Evolutionary conservation across 2,329 filamentous ascomycete genomes (phyloP), one percentile per base, ranked within the genome.

Genomic region (Aspergillus intermedius): DNA sequence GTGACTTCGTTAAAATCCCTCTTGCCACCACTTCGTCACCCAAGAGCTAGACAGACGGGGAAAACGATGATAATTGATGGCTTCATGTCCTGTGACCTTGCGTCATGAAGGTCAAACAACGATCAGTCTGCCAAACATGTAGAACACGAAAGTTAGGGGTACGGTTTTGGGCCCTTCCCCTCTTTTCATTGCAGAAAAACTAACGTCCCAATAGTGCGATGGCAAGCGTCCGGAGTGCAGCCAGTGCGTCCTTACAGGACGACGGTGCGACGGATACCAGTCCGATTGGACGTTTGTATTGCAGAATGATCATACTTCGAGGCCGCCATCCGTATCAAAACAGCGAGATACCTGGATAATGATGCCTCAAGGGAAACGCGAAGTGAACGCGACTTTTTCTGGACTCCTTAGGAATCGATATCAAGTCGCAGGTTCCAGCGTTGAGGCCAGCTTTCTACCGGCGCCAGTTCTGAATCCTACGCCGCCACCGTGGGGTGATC

Each of bases 201-300:
- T 35, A 9, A 47, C 25, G 13, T 44, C 9, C 42, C 22, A 49
- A 13, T 19, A 61, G 54, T 61, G 60, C 41, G 60, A 61, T 51
- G 60, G 60, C 39, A 62, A 61, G 21, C 52, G 41, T 10, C 61
- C 61, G 3, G 51, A 23, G 22, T 64, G 61, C 45, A 54, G 49
- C 19, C 61, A 64, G 44, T 63, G 60, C 45, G 19, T 49, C 13
- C 42, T 55, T 15, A 58, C 54, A 5, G 53, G 59, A 15, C 52
- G 54, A 28, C 25, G 49, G 10, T 64, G 61, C 40, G 52, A 47
- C 9, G 61, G 61, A 10, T 64, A 63, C 37, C 47, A 47, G 28
- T 46, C 46, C 1, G 49, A 52, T 8, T 56, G 53, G 54, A 53
- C 49, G 12, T 62, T 62, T 48, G 49, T 62, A 30, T 28, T 45